Conservation (phyloP, 345 rosid genomes). For the Dipteronia dyeriana region DNA sequence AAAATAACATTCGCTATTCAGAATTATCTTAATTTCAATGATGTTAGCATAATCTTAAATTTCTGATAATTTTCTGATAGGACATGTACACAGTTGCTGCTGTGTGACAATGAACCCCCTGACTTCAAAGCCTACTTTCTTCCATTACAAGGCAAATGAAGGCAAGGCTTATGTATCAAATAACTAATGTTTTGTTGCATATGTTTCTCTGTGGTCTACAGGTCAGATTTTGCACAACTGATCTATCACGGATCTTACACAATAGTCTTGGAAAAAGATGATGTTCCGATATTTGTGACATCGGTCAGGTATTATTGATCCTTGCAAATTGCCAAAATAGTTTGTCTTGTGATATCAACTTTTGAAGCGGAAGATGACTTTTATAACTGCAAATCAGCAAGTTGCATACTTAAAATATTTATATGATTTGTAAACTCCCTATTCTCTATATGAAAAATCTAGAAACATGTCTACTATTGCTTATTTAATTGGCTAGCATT, state of each 20-base stretch:
- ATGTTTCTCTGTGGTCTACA: slow-evolving; percentile 33
- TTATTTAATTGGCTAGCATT: neutral
- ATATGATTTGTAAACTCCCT: neutral
- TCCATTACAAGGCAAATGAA: neutral
- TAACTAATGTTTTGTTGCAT: neutral
- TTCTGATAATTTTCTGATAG: neutral
- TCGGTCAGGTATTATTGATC: slow-evolving; percentile 66
- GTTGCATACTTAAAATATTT: neutral
- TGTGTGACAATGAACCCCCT: neutral
- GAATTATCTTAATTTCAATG: too few species aligned
- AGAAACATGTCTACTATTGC: neutral
- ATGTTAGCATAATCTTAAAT: neutral
- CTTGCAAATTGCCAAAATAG: neutral
- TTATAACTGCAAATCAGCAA: neutral
- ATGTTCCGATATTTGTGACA: slow-evolving; percentile 76
- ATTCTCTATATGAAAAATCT: neutral
- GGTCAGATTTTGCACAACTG: slow-evolving; percentile 81
- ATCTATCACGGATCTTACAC: slow-evolving; percentile 82
- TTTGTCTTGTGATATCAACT: neutral
- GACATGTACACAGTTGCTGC: neutral
- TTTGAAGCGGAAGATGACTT: neutral
- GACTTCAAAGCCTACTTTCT: neutral
- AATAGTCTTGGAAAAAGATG: slow-evolving; percentile 85
- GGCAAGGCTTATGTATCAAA: slow-evolving; percentile 4
- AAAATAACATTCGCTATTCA: too few species aligned